Conservation (phyloP, 208 protist genomes). For the Trypanosoma caninum region DNA sequence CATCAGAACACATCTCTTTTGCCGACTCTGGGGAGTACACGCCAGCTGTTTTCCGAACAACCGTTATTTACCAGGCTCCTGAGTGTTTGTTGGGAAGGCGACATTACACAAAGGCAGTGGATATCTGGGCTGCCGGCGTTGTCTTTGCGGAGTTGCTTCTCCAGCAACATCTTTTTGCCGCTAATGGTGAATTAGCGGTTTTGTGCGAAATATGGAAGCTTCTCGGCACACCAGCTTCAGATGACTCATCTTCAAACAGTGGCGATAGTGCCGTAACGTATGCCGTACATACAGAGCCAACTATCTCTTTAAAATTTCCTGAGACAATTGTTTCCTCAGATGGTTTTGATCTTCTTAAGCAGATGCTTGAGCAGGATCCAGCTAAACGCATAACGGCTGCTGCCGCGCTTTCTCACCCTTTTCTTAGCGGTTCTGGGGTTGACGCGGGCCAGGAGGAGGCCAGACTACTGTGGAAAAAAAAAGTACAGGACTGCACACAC, state of each 20-base stretch:
- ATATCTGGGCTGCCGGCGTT: conserved; percentile 85
- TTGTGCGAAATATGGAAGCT: conserved; percentile 81
- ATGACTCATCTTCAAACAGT: not conserved
- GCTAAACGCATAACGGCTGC: conserved; percentile 49
- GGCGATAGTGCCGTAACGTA: conserved; percentile 2
- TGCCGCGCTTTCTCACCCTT: conserved; percentile 66
- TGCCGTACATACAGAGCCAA: conserved; percentile 28
- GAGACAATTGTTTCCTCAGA: conserved; percentile 38
- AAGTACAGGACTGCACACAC: conserved; percentile 29
- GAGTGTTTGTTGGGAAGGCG: conserved; percentile 73
- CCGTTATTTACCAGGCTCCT: conserved; percentile 82
- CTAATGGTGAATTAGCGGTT: conserved; percentile 65
- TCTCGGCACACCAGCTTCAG: conserved; percentile 45
- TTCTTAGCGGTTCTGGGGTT: conserved; percentile 28
- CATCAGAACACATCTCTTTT: not conserved
- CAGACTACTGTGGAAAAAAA: conserved; percentile 38
- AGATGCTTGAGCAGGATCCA: conserved; percentile 58
- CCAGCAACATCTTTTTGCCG: conserved; percentile 68
- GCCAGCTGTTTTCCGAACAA: conserved; percentile 70
- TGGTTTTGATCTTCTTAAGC: conserved; percentile 63
- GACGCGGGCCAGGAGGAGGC: conserved; percentile 36
- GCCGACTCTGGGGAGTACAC: conserved; percentile 37
- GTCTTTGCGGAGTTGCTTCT: conserved; percentile 85
- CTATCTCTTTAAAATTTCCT: conserved; percentile 64
- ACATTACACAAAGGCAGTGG: conserved; percentile 52